Evolutionary conservation across 352 stramenopile species (phyloP).

Genomic region (Aphanomyces cochlioides): DNA sequence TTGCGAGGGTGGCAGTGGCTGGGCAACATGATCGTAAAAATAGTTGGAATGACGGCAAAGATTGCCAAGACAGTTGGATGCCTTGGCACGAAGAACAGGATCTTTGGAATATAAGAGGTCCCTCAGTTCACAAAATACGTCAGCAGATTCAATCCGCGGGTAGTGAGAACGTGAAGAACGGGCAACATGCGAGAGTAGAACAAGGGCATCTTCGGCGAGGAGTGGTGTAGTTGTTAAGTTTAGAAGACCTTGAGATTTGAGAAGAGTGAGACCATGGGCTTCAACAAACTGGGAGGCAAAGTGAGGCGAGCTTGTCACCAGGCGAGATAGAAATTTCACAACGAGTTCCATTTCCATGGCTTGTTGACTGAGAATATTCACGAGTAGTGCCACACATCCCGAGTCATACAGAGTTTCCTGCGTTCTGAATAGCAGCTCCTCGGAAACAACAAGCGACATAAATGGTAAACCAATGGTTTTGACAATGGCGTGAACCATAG

Average conservation of each 20-base stretch:
- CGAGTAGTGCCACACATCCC: slow-evolving; percentile 58
- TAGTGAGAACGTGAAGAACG: slow-evolving; percentile 75
- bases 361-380: slow-evolving; percentile 38
- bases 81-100: slow-evolving; percentile 79
- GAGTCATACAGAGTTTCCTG: slow-evolving; percentile 73
- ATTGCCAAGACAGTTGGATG: slow-evolving; percentile 90
- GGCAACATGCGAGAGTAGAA: slow-evolving; percentile 86
- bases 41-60: slow-evolving; percentile 86
- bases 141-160: slow-evolving; percentile 48
- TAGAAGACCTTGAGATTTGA: slow-evolving; percentile 69
- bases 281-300: slow-evolving; percentile 77
- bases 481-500: slow-evolving; percentile 76
- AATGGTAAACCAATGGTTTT: slow-evolving; percentile 82
- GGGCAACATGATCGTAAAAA: slow-evolving; percentile 77
- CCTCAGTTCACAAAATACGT: slow-evolving; percentile 53
- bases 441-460: slow-evolving; percentile 50
- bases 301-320: slow-evolving; percentile 80
- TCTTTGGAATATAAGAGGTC: slow-evolving; percentile 58
- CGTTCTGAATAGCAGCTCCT: slow-evolving; percentile 60
- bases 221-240: slow-evolving; percentile 43
- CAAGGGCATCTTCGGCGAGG: slow-evolving; percentile 71
- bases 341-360: slow-evolving; percentile 45
- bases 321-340: slow-evolving; percentile 75
- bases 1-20: slow-evolving; percentile 15
- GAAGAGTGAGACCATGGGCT: slow-evolving; percentile 56